These are phyloP conservation scores for Cercospora sesami DNA, from an alignment of 2,329 filamentous ascomycete genomes.

Conservation along the genomic window DNA sequence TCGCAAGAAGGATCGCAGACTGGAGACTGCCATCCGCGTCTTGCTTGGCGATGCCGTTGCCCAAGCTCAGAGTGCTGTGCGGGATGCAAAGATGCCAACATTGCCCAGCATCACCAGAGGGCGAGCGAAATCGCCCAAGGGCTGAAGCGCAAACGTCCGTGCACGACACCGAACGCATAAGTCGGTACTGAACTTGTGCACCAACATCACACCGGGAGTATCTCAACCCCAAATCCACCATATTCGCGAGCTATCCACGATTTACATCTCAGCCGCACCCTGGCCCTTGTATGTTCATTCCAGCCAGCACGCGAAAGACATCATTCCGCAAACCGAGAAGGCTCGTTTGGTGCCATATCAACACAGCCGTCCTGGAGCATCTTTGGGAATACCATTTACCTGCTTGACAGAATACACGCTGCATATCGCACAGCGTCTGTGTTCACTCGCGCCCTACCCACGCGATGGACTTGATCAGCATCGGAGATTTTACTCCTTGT, in stretches of 20 bases:
- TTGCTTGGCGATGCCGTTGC: slow-evolving; percentile 53
- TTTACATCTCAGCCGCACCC: neutral
- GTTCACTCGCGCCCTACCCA: neutral
- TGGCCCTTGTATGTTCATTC: neutral
- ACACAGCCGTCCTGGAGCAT: neutral
- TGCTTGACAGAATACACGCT: neutral
- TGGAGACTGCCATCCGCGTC: slow-evolving; percentile 73
- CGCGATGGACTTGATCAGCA: neutral
- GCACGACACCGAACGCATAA: neutral
- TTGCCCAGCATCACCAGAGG: slow-evolving; percentile 29
- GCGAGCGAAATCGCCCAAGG: slow-evolving; percentile 14
- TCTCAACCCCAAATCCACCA: neutral
- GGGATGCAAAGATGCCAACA: slow-evolving; percentile 39
- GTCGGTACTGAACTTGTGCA: neutral
- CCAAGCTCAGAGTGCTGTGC: slow-evolving; percentile 38
- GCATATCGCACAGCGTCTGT: neutral
- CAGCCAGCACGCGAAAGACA: neutral
- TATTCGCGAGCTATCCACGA: neutral
- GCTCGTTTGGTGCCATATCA: neutral
- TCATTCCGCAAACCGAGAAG: neutral
- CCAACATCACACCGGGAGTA: neutral
- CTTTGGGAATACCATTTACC: neutral
- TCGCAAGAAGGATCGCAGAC: slow-evolving; percentile 65
- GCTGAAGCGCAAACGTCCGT: neutral
- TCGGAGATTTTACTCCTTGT: neutral